Percentiles rank a stretch among this genome's conserved stretches.
These are phyloP conservation scores for Echinochloa phyllopogon DNA, from an alignment of 176 grass and related monocot genomes.

Conservation along the genomic window DNA sequence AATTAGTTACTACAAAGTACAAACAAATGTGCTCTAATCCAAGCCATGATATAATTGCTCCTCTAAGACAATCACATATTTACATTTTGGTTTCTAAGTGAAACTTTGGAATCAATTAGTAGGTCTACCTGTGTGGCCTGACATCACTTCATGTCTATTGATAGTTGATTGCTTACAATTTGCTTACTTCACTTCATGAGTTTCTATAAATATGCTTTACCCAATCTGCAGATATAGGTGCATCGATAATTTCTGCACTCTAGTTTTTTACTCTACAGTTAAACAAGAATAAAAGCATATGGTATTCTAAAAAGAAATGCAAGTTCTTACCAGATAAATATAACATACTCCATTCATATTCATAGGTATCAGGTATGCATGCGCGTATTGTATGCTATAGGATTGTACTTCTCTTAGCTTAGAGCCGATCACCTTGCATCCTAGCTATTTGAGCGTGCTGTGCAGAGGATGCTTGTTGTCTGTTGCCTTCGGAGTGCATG, in stretches of 20 bases:
- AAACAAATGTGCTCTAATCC: not conserved
- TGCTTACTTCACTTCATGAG: not conserved
- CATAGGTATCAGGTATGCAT: not conserved
- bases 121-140: conserved; percentile 13
- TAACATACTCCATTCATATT: conserved; percentile 1
- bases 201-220: not conserved
- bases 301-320: not conserved
- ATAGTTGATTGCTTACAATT: conserved; percentile 9
- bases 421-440: not conserved
- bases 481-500: conserved; percentile 11
- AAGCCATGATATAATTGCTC: not conserved
- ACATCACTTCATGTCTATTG: not conserved
- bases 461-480: conserved; percentile 24
- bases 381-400: not conserved
- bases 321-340: conserved; percentile 5
- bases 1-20: conserved; percentile 14
- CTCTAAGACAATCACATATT: not conserved
- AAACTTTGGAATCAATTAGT: not conserved
- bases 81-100: not conserved
- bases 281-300: not conserved
- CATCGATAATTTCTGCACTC: not conserved
- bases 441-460: conserved; percentile 5
- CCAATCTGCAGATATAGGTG: not conserved
- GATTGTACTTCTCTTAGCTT: not conserved
- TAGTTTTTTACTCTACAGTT: not conserved